phyloP scores from a whole-genome alignment of 176 grass and related monocot genomes.

The Ananas comosus region DNA sequence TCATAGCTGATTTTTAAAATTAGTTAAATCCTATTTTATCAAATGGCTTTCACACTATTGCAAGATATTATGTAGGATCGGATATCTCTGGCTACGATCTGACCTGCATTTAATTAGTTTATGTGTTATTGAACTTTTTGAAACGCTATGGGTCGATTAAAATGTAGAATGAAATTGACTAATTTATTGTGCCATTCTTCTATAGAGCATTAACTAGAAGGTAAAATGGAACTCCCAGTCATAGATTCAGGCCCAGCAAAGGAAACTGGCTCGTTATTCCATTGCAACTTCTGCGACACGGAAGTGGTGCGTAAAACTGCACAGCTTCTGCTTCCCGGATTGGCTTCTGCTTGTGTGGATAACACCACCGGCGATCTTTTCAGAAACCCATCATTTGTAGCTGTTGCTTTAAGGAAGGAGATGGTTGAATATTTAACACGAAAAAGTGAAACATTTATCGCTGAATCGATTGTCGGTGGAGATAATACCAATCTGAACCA shows the following conservation, averaged over 20 bases:
- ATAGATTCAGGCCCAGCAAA: slow-evolving; percentile 35
- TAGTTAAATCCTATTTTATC: too few relatives aligned
- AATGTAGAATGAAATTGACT: too few relatives aligned
- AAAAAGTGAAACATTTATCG: slow-evolving; percentile 54
- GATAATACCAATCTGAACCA: slow-evolving; percentile 20
- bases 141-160: too few relatives aligned
- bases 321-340: slow-evolving; percentile 51
- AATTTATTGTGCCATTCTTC: not conserved
- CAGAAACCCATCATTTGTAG: slow-evolving; percentile 38
- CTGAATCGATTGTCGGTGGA: slow-evolving; percentile 43
- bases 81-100: too few relatives aligned
- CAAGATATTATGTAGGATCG: too few relatives aligned
- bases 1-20: too few relatives aligned
- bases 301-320: slow-evolving; percentile 71
- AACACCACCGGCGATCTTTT: slow-evolving; percentile 60
- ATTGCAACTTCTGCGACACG: slow-evolving; percentile 51
- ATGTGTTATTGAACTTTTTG: too few relatives aligned
- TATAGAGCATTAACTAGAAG: slow-evolving; percentile 23
- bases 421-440: slow-evolving; percentile 74
- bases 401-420: slow-evolving; percentile 53
- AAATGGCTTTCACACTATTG: too few relatives aligned
- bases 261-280: slow-evolving; percentile 26
- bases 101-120: too few relatives aligned
- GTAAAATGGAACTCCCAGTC: slow-evolving; percentile 54
- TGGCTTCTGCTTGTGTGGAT: slow-evolving; percentile 62